Evolutionary conservation across 495 filamentous ascomycete species (phyloP), one percentile per base, ranked within the genome.

Genomic region (Lophiotrema nucula): DNA sequence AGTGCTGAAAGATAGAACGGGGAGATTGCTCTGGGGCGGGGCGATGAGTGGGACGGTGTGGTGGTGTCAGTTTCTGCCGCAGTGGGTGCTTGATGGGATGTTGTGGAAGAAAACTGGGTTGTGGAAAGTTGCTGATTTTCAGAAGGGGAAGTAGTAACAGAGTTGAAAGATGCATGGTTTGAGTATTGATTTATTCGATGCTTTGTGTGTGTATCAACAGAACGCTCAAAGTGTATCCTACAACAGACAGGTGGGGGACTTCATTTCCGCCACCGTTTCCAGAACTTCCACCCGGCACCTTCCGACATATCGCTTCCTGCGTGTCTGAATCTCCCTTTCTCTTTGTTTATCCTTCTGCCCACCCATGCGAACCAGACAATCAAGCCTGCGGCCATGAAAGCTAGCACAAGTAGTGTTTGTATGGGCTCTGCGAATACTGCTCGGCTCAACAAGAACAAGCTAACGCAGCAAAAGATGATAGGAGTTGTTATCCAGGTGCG

Each of bases 381-480:
- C 42, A 97, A 78, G 0, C 93, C 95, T 4, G 81, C 87, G 26
- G 83, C 76, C 56, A 96, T 86, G 69, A 96, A 97, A 2, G 72
- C 85, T 2, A 95, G 76, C 21, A 97, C 93, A 26, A 90, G 81
- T 23, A 95, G 60, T 15, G 92, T 92, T 78, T 97, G 90, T 53
- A 91, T 53, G n/a, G 93, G 93, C 68, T 92, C 83, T 8, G 90
- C 83, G 67, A 97, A 92, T 19, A 97, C 79, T 0, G 90, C 90
- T 47, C 93, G 80, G 60, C 83, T 90, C 23, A 98, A 78, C 62
- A 98, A 71, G 69, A 98, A 98, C 58, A 98, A 69, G 68, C 89
- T 95, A 13, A 98, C 93, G 65, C 93, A 98, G 80, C 93, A 98
- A 70, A 98, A 98, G 46, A 96, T 89, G 42, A 98, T 93, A 2